These are phyloP conservation scores for Diplodia scrobiculata DNA, from an alignment of 2,329 filamentous ascomycete species.

Conservation along the genomic window DNA sequence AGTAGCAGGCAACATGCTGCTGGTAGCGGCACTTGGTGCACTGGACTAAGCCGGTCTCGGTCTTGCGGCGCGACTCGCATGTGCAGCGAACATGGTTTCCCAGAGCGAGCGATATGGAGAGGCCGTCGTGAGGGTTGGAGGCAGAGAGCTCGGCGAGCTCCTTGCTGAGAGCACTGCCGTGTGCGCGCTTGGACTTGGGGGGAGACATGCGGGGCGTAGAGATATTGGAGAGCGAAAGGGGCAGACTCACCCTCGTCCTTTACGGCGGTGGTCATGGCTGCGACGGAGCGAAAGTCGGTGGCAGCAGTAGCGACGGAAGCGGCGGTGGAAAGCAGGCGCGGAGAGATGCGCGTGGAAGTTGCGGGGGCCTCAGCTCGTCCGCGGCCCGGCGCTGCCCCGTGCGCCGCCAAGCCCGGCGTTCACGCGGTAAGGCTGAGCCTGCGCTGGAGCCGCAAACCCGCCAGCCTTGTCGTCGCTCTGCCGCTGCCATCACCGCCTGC, in stretches of 20 bases:
- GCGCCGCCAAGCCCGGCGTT: constrained; percentile 19
- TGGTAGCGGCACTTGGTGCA: constrained; percentile 7
- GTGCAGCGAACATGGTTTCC: constrained; percentile 31
- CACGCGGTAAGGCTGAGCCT: constrained; percentile 13
- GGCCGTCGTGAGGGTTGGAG: constrained; percentile 30
- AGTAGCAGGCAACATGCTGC: constrained; percentile 21
- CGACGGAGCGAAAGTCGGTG: constrained; percentile 27
- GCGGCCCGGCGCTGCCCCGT: not conserved
- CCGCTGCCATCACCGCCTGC: not conserved
- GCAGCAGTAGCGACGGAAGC: constrained; percentile 25
- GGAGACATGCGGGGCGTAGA: constrained; percentile 22
- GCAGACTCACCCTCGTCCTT: constrained; percentile 44
- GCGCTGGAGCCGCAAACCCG: not conserved
- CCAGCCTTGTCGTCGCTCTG: not conserved
- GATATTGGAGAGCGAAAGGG: constrained; percentile 19
- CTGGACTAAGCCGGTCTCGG: constrained; percentile 13
- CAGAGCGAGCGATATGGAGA: constrained; percentile 7
- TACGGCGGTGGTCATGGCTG: constrained; percentile 40
- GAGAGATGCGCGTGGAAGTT: constrained; percentile 27
- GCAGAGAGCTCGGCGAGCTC: constrained; percentile 30
- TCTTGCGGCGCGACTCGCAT: constrained; percentile 22
- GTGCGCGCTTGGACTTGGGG: constrained; percentile 5
- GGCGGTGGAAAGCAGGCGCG: constrained; percentile 24
- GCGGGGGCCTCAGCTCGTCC: constrained; percentile 15
- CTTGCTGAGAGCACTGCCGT: not conserved